Conservation (phyloP, 176 grass and related monocot genomes). For the Eleusine indica region DNA sequence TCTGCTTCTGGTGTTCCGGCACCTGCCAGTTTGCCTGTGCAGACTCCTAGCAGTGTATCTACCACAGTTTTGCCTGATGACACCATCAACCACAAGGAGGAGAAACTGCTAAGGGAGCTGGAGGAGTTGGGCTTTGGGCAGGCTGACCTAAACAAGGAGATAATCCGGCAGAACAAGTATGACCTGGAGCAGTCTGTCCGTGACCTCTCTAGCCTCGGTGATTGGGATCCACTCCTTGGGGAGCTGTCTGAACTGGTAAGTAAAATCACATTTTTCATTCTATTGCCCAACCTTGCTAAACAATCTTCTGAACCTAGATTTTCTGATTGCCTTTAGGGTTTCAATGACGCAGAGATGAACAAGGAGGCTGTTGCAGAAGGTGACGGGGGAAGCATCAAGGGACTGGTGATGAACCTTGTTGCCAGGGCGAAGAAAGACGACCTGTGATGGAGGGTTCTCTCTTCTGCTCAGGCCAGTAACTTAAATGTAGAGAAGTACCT, state of each 20-base stretch:
- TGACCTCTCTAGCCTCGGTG: slow-evolving; percentile 61
- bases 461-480: neutral
- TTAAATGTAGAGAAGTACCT: slow-evolving; percentile 25
- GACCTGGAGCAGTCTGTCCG: slow-evolving; percentile 59
- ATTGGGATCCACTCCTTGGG: slow-evolving; percentile 67
- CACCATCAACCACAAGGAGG: slow-evolving; percentile 42
- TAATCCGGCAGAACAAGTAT: slow-evolving; percentile 69
- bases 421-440: slow-evolving; percentile 38
- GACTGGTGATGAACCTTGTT: slow-evolving; percentile 47
- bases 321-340: slow-evolving; percentile 51
- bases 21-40: neutral
- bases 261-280: neutral
- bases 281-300: neutral
- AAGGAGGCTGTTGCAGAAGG: slow-evolving; percentile 46
- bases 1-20: neutral
- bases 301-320: neutral
- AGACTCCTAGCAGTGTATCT: neutral
- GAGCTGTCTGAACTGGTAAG: slow-evolving; percentile 73
- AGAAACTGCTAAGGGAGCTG: slow-evolving; percentile 58
- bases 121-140: slow-evolving; percentile 72
- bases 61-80: slow-evolving; percentile 3
- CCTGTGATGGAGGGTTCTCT: slow-evolving; percentile 22
- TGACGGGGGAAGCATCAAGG: slow-evolving; percentile 51
- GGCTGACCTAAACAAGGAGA: slow-evolving; percentile 75
- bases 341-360: slow-evolving; percentile 51